Evolutionary conservation across 225 moss, liverwort and hornwort genomes (phyloP).

Genomic region (Bryoerythrophyllum caledonicum): DNA sequence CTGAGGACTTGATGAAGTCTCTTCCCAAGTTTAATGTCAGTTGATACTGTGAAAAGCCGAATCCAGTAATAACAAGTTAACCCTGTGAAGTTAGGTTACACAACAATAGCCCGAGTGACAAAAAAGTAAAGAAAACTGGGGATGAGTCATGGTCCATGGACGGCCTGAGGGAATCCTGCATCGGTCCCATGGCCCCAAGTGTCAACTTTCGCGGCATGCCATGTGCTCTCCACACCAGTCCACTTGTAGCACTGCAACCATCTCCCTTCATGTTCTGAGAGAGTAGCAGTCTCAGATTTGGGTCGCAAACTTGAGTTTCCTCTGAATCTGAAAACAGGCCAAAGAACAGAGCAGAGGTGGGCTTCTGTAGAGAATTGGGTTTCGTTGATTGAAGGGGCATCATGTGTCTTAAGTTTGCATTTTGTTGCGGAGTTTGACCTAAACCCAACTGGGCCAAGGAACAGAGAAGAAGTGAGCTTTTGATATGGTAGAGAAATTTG

Average conservation of each 20-base stretch:
- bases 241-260: neutral
- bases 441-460: neutral
- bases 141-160: constrained; percentile 1
- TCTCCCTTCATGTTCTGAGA: neutral
- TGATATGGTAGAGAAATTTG: too few species aligned
- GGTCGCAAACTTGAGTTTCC: neutral
- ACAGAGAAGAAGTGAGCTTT: too few species aligned
- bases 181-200: constrained; percentile 26
- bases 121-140: neutral
- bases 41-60: too few species aligned
- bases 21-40: neutral
- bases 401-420: too few species aligned
- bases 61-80: too few species aligned
- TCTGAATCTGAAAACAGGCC: neutral
- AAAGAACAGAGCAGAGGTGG: neutral
- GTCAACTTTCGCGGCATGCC: constrained; percentile 15
- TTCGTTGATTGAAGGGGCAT: neutral
- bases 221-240: constrained; percentile 1
- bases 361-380: neutral
- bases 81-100: too few species aligned
- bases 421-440: neutral
- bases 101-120: too few species aligned
- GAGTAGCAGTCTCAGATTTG: neutral
- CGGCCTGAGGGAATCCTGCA: neutral
- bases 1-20: neutral